Conservation (phyloP, 805 yeast species). For the Ogataea saltuana region DNA sequence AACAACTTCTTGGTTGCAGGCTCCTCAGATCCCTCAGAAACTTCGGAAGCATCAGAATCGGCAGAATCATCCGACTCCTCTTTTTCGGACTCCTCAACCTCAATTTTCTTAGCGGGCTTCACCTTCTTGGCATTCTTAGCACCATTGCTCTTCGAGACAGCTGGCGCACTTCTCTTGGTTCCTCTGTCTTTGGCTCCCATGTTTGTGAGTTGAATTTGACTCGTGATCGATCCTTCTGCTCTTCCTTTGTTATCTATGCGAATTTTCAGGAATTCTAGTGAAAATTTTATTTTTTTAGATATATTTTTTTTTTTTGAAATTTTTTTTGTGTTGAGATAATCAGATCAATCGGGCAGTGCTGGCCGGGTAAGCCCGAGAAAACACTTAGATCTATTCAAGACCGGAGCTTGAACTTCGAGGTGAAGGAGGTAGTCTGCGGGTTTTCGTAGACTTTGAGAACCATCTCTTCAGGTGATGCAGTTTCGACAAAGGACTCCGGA, state of each 20-base stretch:
- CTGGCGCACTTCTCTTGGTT: conserved; percentile 12
- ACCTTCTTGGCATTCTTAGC: conserved; percentile 18
- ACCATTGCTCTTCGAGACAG: conserved; percentile 1
- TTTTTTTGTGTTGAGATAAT: background rate
- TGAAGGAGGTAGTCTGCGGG: conserved; percentile 32
- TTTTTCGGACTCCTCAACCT: conserved; percentile 27
- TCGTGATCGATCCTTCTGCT: too few species aligned
- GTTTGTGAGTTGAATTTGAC: background rate
- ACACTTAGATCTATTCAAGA: too few species aligned
- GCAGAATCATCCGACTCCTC: conserved; percentile 11
- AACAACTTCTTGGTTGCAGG: too few species aligned
- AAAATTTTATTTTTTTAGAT: conserved; percentile 5
- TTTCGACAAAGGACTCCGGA: conserved; percentile 19
- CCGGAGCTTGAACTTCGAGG: conserved; percentile 19
- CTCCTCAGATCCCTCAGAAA: conserved; percentile 13
- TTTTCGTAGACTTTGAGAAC: conserved; percentile 22
- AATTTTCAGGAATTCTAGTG: conserved; percentile 3
- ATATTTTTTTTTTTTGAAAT: conserved; percentile 9
- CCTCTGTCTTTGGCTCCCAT: conserved; percentile 9
- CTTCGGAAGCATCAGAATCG: conserved; percentile 23
- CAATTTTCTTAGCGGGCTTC: conserved; percentile 33
- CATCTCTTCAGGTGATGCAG: conserved; percentile 22
- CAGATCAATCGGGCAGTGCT: background rate
- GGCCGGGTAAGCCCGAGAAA: conserved; percentile 8
- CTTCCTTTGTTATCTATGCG: too few species aligned